These are phyloP conservation scores for Boletus fagicola DNA, from an alignment of 768 basidiomycete species.

Conservation along the genomic window DNA sequence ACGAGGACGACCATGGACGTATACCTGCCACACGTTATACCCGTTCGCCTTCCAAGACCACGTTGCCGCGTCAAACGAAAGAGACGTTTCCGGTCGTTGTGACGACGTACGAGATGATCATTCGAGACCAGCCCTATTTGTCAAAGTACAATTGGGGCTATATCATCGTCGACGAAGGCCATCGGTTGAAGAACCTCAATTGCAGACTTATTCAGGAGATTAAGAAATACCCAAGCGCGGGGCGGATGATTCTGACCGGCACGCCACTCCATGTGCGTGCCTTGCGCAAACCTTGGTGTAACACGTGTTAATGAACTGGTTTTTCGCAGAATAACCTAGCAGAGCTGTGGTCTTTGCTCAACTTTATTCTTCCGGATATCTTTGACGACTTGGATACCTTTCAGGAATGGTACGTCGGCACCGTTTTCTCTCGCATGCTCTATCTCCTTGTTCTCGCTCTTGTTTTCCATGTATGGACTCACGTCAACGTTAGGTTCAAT, in stretches of 20 bases:
- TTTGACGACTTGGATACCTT: slow-evolving; percentile 88
- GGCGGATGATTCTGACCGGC: slow-evolving; percentile 91
- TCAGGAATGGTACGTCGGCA: slow-evolving; percentile 70
- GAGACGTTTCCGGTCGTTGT: slow-evolving; percentile 72
- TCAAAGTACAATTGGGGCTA: slow-evolving; percentile 77
- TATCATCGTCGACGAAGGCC: slow-evolving; percentile 95
- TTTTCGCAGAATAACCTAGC: slow-evolving; percentile 88
- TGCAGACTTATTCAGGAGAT: slow-evolving; percentile 89
- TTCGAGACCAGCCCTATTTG: slow-evolving; percentile 71
- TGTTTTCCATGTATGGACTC: not conserved
- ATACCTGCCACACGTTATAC: slow-evolving; percentile 24
- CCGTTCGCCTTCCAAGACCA: slow-evolving; percentile 1
- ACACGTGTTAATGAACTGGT: not conserved
- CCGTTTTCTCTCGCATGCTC: not conserved
- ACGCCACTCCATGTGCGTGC: slow-evolving; percentile 86
- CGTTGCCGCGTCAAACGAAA: slow-evolving; percentile 23
- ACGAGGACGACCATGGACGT: slow-evolving; percentile 8
- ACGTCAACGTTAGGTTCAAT: slow-evolving; percentile 54
- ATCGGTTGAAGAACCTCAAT: slow-evolving; percentile 92
- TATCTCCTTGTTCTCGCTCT: not conserved
- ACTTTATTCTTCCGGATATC: slow-evolving; percentile 93
- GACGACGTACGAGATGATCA: slow-evolving; percentile 93
- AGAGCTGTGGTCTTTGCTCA: slow-evolving; percentile 93
- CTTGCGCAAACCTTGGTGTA: not conserved
- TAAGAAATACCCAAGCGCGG: slow-evolving; percentile 79